These are phyloP conservation scores for Hygrophorus russula DNA, from an alignment of 768 basidiomycete species.

Conservation along the genomic window DNA sequence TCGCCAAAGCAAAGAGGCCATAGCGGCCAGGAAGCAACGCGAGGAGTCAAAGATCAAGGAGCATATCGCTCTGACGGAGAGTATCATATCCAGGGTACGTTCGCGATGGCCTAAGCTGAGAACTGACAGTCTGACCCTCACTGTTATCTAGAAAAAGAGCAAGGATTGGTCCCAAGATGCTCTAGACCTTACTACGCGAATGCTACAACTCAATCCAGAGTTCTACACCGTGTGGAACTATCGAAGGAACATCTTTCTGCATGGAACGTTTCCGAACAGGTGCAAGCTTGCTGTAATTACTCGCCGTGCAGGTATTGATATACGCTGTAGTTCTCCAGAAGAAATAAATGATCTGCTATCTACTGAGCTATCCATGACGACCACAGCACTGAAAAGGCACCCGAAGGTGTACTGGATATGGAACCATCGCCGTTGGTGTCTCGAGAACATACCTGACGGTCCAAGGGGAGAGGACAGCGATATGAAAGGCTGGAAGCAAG, in stretches of 20 bases:
- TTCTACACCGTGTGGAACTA: constrained; percentile 98
- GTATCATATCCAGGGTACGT: constrained; percentile 56
- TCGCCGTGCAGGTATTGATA: constrained; percentile 6
- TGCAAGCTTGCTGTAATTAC: constrained; percentile 19
- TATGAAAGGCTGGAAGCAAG: constrained; percentile 58
- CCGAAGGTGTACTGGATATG: constrained; percentile 99
- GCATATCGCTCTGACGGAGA: constrained; percentile 55
- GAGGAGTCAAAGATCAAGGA: constrained; percentile 70
- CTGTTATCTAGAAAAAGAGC: constrained; percentile 45
- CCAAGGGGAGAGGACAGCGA: constrained; percentile 38
- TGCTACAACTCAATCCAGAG: constrained; percentile 85
- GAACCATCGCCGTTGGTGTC: constrained; percentile 95
- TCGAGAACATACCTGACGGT: constrained; percentile 73
- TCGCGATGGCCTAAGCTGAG: constrained; percentile 2
- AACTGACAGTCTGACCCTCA: constrained; percentile 3
- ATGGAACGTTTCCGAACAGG: constrained; percentile 62
- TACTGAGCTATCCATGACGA: constrained; percentile 74
- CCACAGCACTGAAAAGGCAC: constrained; percentile 64
- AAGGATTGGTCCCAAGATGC: constrained; percentile 65
- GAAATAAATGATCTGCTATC: constrained; percentile 54
- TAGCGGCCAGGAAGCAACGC: constrained; percentile 55
- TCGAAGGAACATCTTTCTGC: constrained; percentile 65
- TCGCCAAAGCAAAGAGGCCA: constrained; percentile 43
- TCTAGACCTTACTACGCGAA: constrained; percentile 60
- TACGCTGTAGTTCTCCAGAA: constrained; percentile 38